Evolutionary conservation across 805 yeast genomes (phyloP).

Genomic region (Starmerella floricola): DNA sequence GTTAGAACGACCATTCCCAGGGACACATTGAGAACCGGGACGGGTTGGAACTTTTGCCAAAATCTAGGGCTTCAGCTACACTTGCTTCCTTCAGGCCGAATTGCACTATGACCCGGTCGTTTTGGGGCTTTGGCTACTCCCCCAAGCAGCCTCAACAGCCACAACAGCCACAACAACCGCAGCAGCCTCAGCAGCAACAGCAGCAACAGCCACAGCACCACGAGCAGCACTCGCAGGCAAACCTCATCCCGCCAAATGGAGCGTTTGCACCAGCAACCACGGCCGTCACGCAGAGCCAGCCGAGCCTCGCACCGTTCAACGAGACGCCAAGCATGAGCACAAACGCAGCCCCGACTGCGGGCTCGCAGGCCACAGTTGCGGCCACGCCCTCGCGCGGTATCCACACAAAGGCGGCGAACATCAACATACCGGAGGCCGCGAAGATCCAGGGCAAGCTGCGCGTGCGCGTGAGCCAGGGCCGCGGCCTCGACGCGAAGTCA

Average conservation of each 20-base stretch:
- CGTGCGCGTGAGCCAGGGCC: constrained; percentile 61
- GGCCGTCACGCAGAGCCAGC: constrained; percentile 13
- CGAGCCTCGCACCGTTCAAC: neutral
- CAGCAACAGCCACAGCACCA: neutral
- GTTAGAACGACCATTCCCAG: too few species aligned
- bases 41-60: neutral
- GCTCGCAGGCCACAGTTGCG: neutral
- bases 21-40: too few species aligned
- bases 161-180: neutral
- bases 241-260: constrained; percentile 18
- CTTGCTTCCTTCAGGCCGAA: too few species aligned
- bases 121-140: constrained; percentile 22
- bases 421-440: constrained; percentile 18
- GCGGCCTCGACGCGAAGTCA: constrained; percentile 34
- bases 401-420: constrained; percentile 1
- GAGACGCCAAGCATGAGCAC: too few species aligned
- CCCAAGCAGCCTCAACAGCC: constrained; percentile 7
- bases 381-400: neutral
- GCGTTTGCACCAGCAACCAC: constrained; percentile 21
- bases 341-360: neutral
- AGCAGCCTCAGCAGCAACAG: neutral
- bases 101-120: constrained; percentile 17
- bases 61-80: neutral
- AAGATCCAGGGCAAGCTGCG: constrained; percentile 52
- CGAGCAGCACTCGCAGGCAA: neutral